Evolutionary conservation across 768 basidiomycete species (phyloP), one percentile per base, ranked within the genome.

Genomic region (Naganishia antarctica): DNA sequence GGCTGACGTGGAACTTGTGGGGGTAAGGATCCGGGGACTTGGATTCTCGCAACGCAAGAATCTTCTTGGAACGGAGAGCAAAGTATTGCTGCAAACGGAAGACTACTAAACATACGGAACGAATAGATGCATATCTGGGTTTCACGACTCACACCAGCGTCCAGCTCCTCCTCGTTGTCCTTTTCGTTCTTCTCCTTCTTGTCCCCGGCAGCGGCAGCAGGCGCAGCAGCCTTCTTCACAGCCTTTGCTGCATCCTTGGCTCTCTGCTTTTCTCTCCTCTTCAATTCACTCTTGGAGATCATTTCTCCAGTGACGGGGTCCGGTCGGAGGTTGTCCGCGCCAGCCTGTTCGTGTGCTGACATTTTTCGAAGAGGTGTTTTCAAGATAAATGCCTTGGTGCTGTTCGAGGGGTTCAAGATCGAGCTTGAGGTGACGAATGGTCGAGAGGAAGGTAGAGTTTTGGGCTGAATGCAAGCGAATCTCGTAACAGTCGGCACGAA

Each of bases 251-350:
- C 84, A 46, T 84, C 85, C 70, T 77, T 81, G 60, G 82, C 82
- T 68, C 94, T 83, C 71, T 87, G 85, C 82, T 96, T 92, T 78
- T 89, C 83, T 68, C 93, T 85, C 72, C 89, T 84, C 85, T 98
- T 99, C 75, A 98, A 83, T 78, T 96, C 93, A 73, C 93, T 97
- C 85, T 99, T 99, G 80, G 91, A 96, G 73, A 99, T 86, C 87
- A 96, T 83, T 79, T 98, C 93, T 37, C 92, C 93, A 0, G 94
- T 96, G 68, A 91, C 84, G 44, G 76, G 76, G 69, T 81, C 80
- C 70, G 78, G 78, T 67, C 77, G 78, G 18, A 79, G 69, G 65
- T 72, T 74, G 26, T 69, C 71, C n/a, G 68, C 69, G 18, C 50
- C 53, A 40, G 28, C 53, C 26, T 65, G 57, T 29, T 68, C 72